phyloP scores from a whole-genome alignment of 768 basidiomycete genomes.

The Podaxis mareebaensis region DNA sequence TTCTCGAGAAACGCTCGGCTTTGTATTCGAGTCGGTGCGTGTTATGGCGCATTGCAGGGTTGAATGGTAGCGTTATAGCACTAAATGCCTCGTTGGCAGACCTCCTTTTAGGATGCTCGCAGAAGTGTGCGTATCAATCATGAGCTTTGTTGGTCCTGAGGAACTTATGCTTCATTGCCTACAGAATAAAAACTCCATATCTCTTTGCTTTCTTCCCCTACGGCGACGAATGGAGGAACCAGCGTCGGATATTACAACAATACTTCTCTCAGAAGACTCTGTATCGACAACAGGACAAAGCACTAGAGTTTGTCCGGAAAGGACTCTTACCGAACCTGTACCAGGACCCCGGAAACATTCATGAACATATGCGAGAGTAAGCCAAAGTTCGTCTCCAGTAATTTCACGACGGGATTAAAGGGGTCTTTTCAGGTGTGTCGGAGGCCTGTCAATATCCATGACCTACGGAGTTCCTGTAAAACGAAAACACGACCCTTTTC shows the following conservation, averaged over 20 bases:
- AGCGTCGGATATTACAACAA: slow-evolving; percentile 17
- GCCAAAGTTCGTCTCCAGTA: background rate
- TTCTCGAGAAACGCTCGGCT: background rate
- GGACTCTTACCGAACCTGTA: slow-evolving; percentile 12
- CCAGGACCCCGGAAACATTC: slow-evolving; percentile 7
- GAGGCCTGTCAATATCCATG: slow-evolving; percentile 13
- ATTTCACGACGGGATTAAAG: background rate
- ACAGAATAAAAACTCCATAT: slow-evolving; percentile 11
- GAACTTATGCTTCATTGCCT: too few species aligned
- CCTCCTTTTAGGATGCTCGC: slow-evolving; percentile 9
- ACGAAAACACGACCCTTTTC: slow-evolving; percentile 4
- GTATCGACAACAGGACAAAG: slow-evolving; percentile 7
- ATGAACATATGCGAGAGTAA: slow-evolving; percentile 11
- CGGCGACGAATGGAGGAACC: slow-evolving; percentile 15
- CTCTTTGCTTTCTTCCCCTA: slow-evolving; percentile 16
- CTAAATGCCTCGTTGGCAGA: background rate
- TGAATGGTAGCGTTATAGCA: background rate
- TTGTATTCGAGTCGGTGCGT: background rate
- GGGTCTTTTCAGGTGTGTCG: slow-evolving; percentile 1
- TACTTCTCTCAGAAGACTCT: slow-evolving; percentile 14
- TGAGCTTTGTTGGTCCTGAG: too few species aligned
- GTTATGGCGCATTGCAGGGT: background rate
- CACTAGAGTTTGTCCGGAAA: slow-evolving; percentile 6
- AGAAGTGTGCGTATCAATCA: slow-evolving; percentile 1
- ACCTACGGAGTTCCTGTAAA: slow-evolving; percentile 14